Evolutionary conservation across 2,329 filamentous ascomycete species (phyloP).

Genomic region (Ascochyta koolunga): DNA sequence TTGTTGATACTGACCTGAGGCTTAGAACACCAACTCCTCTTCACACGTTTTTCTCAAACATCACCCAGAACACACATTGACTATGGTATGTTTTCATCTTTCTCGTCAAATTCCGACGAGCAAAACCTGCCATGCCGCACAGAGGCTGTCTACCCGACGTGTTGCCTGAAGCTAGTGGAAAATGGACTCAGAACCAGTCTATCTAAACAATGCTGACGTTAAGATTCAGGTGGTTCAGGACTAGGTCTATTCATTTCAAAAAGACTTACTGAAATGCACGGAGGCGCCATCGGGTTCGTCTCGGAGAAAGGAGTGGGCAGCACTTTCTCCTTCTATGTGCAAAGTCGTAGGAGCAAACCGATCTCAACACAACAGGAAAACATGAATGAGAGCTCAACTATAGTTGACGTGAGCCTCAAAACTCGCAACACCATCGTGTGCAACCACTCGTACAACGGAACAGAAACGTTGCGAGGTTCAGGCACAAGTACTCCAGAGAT

Average conservation of each 20-base stretch:
- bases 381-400: not conserved
- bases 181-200: not conserved
- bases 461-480: not conserved
- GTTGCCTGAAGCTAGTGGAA: not conserved
- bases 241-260: conserved; percentile 43
- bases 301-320: conserved; percentile 33
- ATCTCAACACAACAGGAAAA: conserved; percentile 9
- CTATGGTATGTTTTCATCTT: conserved; percentile 30
- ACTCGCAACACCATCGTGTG: conserved; percentile 15
- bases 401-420: conserved; percentile 16
- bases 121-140: not conserved
- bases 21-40: conserved; percentile 42
- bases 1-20: not conserved
- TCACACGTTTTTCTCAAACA: conserved; percentile 41
- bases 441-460: conserved; percentile 14
- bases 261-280: conserved; percentile 39
- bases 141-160: not conserved
- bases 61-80: conserved; percentile 44
- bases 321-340: conserved; percentile 43
- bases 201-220: not conserved
- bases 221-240: conserved; percentile 37
- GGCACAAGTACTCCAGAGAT: not conserved
- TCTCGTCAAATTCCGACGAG: not conserved
- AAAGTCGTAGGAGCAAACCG: conserved; percentile 21
- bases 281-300: conserved; percentile 38